Evolutionary conservation across 2,329 filamentous ascomycete species (phyloP), one percentile per base, ranked within the genome.

Genomic region (Periconia digitata): DNA sequence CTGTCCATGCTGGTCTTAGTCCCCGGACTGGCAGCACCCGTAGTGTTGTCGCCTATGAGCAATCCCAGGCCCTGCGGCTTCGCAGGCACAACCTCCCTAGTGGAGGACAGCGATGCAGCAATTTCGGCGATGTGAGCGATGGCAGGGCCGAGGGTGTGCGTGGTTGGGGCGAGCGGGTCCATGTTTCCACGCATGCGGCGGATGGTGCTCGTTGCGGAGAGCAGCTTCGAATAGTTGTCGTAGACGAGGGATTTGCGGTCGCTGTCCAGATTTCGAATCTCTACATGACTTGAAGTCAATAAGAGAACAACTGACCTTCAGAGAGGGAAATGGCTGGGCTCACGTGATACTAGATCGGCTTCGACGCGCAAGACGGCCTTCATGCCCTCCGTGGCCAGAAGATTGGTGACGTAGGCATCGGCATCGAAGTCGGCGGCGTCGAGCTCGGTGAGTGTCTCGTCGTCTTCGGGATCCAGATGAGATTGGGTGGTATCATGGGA

Each of bases 181-280:
- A 92, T 92, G 55, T 85, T 90, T 24, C 83, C 80, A 49, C 89
- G 80, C 89, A 94, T 92, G 77, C 89, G 90, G 42, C 89, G 83
- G 63, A 99, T 99, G 3, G 92, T 97, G 72, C 96, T 92, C 10
- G 95, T 96, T 1, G 94, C 94, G n/a, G 87, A 84, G 58, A 99
- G 96, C 58, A 99, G 75, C 74, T 97, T 97, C 59, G 88, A 94
- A 72, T 97, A 99, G 69, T 99, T 99, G 70, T 99, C 92, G 71
- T 99, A 99, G 4, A 99, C 94, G 53, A 99, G 75, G 1, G 92
- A 92, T 74, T 99, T 99, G 72, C 94, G 88, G 79, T 99, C 94
- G 20, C 92, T 92, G 64, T 97, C 94, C 16, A 99, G 79, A 2
- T 90, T 92, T 32, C 91, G 78, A 40, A 96, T 92, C 74, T 97